These are phyloP conservation scores for Aegilops speltoides DNA, from an alignment of 176 grass and related monocot genomes.

Conservation along the genomic window DNA sequence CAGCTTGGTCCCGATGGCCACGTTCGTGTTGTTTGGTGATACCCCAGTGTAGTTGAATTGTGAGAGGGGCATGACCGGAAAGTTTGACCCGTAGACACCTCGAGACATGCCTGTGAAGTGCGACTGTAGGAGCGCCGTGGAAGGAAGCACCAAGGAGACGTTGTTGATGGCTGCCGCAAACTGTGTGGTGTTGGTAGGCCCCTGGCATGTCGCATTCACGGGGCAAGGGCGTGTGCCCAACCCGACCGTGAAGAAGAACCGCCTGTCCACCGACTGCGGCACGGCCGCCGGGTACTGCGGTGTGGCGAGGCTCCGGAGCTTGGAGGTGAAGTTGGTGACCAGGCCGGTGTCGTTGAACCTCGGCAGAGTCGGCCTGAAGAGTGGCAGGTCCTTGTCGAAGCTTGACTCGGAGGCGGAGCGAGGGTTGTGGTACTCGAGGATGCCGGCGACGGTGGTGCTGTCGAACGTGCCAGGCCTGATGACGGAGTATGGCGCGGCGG, in stretches of 20 bases:
- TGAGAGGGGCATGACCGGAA: no score
- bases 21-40: no score
- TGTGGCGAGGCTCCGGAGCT: conserved; percentile 9
- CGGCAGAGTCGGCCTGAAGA: not conserved
- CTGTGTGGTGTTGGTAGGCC: not conserved
- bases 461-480: not conserved
- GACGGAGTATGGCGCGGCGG: not conserved
- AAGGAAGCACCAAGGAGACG: no score
- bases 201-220: not conserved
- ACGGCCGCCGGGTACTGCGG: not conserved
- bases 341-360: not conserved
- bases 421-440: conserved; percentile 4
- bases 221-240: not conserved
- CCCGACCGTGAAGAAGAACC: conserved; percentile 15
- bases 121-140: no score
- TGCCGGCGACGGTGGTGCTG: not conserved
- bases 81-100: no score
- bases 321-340: not conserved
- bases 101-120: no score
- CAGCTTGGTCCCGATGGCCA: no score
- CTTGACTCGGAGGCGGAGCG: not conserved
- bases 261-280: conserved; percentile 2
- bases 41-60: no score
- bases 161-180: no score
- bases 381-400: not conserved